A percentile compares a stretch with the other conserved stretches of the same genome.
phyloP scores from a whole-genome alignment of 1,139 yeast species.

The Scheffersomyces segobiensis region DNA sequence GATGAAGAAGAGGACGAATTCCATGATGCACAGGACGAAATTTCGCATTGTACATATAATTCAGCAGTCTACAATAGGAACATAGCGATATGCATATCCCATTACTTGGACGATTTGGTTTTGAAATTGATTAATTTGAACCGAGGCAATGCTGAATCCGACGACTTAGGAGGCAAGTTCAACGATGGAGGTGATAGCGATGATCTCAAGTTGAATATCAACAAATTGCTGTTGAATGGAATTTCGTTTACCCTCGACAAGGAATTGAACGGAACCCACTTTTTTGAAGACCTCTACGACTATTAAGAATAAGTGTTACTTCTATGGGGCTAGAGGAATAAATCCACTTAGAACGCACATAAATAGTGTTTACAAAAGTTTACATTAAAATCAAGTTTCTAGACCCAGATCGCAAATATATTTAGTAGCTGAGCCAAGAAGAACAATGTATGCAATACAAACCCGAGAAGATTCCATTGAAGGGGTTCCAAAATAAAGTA shows the following conservation, averaged over 20 bases:
- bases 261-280: slow-evolving; percentile 47
- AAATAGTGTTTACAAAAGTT: not conserved
- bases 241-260: slow-evolving; percentile 36
- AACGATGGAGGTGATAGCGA: slow-evolving; percentile 27
- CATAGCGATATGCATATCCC: slow-evolving; percentile 30
- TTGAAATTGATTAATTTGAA: slow-evolving; percentile 32
- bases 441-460: not conserved
- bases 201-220: slow-evolving; percentile 27
- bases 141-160: slow-evolving; percentile 46
- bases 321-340: not conserved
- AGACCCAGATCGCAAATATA: not conserved
- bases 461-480: not conserved
- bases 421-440: not conserved
- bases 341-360: not conserved
- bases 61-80: slow-evolving; percentile 11
- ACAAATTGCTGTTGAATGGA: slow-evolving; percentile 35
- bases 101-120: slow-evolving; percentile 35
- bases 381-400: not conserved
- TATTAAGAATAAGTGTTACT: not conserved
- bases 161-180: slow-evolving; percentile 24
- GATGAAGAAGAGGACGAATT: slow-evolving; percentile 21
- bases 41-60: slow-evolving; percentile 21
- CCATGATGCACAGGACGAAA: slow-evolving; percentile 23
- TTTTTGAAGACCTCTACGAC: slow-evolving; percentile 29
- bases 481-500: not conserved